Evolutionary conservation across 345 rosid genomes (phyloP).

Genomic region (Hibiscus syriacus): DNA sequence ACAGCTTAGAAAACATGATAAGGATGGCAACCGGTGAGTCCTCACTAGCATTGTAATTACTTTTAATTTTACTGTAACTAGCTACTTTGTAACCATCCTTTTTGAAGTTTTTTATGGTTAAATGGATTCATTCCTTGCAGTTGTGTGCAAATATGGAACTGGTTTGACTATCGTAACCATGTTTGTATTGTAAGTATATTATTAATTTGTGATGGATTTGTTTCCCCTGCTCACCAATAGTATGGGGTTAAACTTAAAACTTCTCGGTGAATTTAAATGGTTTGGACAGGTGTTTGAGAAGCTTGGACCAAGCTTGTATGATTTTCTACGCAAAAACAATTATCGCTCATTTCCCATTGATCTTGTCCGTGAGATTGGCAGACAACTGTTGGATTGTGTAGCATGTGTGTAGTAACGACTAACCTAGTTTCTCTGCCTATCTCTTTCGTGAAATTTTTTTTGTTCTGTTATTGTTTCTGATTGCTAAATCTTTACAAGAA

Average conservation of each 20-base stretch:
- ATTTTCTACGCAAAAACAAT: conserved; percentile 6
- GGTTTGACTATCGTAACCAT: no score
- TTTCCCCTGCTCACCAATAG: conserved; percentile 24
- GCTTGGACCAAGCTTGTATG: conserved; percentile 3
- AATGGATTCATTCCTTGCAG: no score
- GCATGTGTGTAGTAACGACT: conserved; percentile 86
- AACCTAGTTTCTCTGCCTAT: conserved; percentile 7
- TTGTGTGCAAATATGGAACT: no score
- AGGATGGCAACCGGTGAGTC: conserved; percentile 66
- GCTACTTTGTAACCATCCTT: neutral
- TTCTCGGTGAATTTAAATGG: conserved; percentile 76
- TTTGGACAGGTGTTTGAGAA: conserved; percentile 82
- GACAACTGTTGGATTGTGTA: conserved; percentile 98
- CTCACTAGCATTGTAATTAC: conserved; percentile 7
- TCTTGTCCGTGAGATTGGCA: conserved; percentile 98
- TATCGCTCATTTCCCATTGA: conserved; percentile 29
- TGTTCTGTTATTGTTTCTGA: conserved; percentile 23
- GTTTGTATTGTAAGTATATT: no score
- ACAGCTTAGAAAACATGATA: conserved; percentile 70
- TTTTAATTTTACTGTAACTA: conserved; percentile 7
- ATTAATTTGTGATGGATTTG: conserved; percentile 37
- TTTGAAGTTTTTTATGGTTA: conserved; percentile 34
- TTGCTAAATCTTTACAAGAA: neutral
- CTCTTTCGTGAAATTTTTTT: conserved; percentile 36
- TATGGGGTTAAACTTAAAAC: conserved; percentile 55